Percentiles rank a stretch among this genome's conserved stretches.
Evolutionary conservation across 805 yeast genomes (phyloP).

Genomic region (Osmozyma mogii): DNA sequence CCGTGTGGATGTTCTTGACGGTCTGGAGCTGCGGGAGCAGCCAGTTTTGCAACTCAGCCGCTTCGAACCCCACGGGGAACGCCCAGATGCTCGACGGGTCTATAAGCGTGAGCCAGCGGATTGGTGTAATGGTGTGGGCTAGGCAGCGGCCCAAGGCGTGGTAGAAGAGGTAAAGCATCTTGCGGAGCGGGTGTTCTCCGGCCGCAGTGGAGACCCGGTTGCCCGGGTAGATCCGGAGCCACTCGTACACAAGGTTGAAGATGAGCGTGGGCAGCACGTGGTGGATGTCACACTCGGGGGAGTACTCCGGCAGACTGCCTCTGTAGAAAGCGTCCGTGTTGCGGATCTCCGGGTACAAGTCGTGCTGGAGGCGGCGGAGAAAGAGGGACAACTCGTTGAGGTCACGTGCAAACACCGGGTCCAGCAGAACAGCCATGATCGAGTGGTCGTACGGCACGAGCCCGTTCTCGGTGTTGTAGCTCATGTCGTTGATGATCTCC

Average conservation of each 20-base stretch:
- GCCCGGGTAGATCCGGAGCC: constrained; percentile 30
- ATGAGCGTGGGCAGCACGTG: constrained; percentile 23
- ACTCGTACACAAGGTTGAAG: constrained; percentile 26
- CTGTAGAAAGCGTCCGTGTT: constrained; percentile 20
- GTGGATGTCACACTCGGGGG: constrained; percentile 11
- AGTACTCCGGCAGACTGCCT: constrained; percentile 8
- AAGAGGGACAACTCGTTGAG: constrained; percentile 24
- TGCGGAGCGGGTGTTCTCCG: constrained; percentile 20
- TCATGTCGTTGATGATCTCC: constrained; percentile 11
- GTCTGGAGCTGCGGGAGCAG: constrained; percentile 12
- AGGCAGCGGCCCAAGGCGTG: constrained; percentile 28
- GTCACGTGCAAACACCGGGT: constrained; percentile 12
- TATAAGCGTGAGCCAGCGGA: constrained; percentile 25
- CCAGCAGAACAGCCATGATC: constrained; percentile 4
- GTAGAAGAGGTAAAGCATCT: constrained; percentile 27
- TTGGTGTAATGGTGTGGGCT: constrained; percentile 24
- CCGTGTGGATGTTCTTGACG: constrained; percentile 16
- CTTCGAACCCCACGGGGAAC: constrained; percentile 14
- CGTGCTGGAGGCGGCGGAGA: constrained; percentile 17
- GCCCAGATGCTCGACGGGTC: constrained; percentile 27
- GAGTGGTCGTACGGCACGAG: constrained; percentile 2
- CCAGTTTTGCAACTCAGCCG: constrained; percentile 9
- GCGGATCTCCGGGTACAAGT: constrained; percentile 19
- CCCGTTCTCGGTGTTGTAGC: constrained; percentile 5
- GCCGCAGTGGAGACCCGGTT: constrained; percentile 23